Conservation (phyloP, 202 grass and related monocot genomes). For the Hordeum pubiflorum region DNA sequence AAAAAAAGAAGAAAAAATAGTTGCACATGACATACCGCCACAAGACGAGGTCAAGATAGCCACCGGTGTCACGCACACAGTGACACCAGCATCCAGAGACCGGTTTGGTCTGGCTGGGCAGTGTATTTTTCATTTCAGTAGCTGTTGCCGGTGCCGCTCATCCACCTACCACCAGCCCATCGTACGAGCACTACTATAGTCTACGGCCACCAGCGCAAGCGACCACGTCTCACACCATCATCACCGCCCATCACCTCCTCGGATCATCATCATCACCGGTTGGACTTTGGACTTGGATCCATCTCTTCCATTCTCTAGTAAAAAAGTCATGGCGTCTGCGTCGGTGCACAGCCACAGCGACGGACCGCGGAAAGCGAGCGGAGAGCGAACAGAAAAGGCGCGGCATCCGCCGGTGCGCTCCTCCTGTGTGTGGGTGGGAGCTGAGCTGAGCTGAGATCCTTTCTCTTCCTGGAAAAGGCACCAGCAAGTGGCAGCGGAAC, state of each 20-base stretch:
- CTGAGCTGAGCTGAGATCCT: not conserved
- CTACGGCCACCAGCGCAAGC: not conserved
- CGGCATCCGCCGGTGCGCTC: not conserved
- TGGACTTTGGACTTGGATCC: not conserved
- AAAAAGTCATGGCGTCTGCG: conserved; percentile 1
- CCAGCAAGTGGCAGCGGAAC: not conserved
- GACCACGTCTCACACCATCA: not conserved
- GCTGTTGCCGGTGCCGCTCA: not conserved
- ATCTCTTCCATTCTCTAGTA: not conserved
- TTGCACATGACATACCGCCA: too few relatives aligned
- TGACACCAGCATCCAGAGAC: not conserved
- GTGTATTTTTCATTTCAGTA: not conserved
- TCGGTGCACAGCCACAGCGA: conserved; percentile 16
- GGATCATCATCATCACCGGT: not conserved
- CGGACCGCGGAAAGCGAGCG: not conserved
- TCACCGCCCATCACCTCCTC: not conserved
- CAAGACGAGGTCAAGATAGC: not conserved
- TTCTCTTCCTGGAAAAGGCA: not conserved
- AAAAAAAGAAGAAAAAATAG: too few relatives aligned
- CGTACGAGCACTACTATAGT: not conserved
- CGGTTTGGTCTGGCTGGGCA: not conserved
- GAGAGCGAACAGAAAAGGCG: not conserved
- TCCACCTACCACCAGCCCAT: not conserved
- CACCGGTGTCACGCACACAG: not conserved
- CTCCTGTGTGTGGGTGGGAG: not conserved